These are phyloP conservation scores for Dothidotthia symphoricarpi DNA, from an alignment of 2,329 filamentous ascomycete genomes.

Conservation along the genomic window DNA sequence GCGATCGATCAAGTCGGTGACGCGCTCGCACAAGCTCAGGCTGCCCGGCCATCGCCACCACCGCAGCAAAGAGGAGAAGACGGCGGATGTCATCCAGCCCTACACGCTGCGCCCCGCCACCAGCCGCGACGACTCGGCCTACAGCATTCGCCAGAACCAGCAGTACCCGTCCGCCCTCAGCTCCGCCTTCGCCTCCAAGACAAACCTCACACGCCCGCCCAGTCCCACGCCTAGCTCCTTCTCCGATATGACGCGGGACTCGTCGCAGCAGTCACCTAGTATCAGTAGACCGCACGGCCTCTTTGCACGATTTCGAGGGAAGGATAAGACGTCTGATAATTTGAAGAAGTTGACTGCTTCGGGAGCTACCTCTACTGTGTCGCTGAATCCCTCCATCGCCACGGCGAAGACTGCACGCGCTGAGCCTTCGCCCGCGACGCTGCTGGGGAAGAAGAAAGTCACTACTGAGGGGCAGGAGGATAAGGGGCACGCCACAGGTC, in stretches of 20 bases:
- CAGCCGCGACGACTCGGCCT: slow-evolving; percentile 71
- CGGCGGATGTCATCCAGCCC: slow-evolving; percentile 36
- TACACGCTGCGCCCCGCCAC: slow-evolving; percentile 68
- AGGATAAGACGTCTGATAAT: slow-evolving; percentile 46
- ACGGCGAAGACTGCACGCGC: slow-evolving; percentile 27
- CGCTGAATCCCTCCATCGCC: slow-evolving; percentile 38
- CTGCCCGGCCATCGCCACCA: slow-evolving; percentile 65
- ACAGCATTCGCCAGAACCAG: slow-evolving; percentile 46
- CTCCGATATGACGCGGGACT: slow-evolving; percentile 57
- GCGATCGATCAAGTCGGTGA: slow-evolving; percentile 51
- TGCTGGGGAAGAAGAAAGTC: slow-evolving; percentile 27
- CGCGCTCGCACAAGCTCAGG: slow-evolving; percentile 61
- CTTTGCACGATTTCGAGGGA: slow-evolving; percentile 54
- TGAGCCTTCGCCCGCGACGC: slow-evolving; percentile 30
- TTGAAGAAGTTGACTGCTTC: slow-evolving; percentile 39
- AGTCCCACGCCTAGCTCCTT: slow-evolving; percentile 78
- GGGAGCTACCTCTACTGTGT: slow-evolving; percentile 39
- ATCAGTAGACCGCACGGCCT: slow-evolving; percentile 53
- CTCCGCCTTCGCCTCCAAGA: slow-evolving; percentile 52
- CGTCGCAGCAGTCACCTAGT: slow-evolving; percentile 56
- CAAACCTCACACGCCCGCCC: slow-evolving; percentile 62
- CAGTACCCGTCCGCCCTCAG: slow-evolving; percentile 51
- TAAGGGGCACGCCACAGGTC: slow-evolving; percentile 21
- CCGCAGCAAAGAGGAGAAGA: slow-evolving; percentile 59
- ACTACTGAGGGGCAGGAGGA: slow-evolving; percentile 22